These are phyloP conservation scores for Aspergillus melleus DNA, from an alignment of 2,329 filamentous ascomycete genomes.

Conservation along the genomic window DNA sequence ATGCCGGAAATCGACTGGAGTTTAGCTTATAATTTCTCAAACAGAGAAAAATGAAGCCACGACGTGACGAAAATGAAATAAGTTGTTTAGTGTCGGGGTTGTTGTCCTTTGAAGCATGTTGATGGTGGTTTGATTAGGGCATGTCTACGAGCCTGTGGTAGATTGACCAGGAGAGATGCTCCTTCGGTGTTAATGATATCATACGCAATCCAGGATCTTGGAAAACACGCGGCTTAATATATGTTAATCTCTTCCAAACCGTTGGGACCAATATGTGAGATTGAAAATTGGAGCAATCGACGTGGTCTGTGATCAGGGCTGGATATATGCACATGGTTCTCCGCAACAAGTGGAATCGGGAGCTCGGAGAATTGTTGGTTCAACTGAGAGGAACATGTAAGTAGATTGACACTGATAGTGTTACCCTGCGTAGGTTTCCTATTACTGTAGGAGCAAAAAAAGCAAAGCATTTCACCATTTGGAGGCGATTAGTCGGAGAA, in stretches of 20 bases:
- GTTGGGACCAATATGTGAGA: background rate
- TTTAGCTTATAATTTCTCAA: slow-evolving; percentile 46
- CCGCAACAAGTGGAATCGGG: background rate
- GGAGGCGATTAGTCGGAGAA: background rate
- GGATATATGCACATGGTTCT: background rate
- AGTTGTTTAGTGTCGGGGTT: no score
- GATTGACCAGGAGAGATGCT: no score
- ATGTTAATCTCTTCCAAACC: background rate
- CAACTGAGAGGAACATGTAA: background rate
- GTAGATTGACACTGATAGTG: background rate
- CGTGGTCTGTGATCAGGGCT: background rate
- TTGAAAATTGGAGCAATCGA: background rate
- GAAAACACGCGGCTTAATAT: background rate
- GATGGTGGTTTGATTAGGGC: background rate
- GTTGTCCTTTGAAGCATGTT: background rate
- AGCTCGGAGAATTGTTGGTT: background rate
- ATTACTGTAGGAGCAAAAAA: background rate
- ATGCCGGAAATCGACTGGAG: slow-evolving; percentile 56
- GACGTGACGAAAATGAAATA: background rate
- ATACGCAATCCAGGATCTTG: background rate
- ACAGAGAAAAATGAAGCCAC: background rate
- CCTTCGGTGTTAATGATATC: background rate
- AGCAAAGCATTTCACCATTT: background rate
- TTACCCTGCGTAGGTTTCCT: background rate
- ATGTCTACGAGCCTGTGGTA: background rate